Evolutionary conservation across 371 early-diverging fungal genomes (phyloP).

Genomic region (Rhizomucor miehei): DNA sequence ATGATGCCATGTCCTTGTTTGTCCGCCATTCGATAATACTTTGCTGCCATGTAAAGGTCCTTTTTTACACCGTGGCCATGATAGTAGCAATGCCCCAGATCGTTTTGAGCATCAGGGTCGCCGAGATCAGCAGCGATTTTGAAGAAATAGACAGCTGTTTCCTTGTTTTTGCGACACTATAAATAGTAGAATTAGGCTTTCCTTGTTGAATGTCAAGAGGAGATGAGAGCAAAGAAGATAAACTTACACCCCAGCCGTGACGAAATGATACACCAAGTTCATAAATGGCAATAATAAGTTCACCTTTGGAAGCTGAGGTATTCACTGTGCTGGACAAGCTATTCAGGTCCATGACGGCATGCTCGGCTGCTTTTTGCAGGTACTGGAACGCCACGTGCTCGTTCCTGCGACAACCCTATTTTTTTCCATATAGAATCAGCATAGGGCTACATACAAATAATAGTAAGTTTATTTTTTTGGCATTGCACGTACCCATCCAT

Average conservation of each 20-base stretch:
- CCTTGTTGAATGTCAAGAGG: too few species aligned
- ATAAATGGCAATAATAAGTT: conserved; percentile 77
- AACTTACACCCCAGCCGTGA: conserved; percentile 87
- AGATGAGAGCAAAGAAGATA: too few species aligned
- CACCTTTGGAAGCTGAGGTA: conserved; percentile 32
- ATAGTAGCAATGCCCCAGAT: conserved; percentile 73
- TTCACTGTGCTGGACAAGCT: conserved; percentile 23
- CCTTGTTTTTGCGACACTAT: conserved; percentile 62
- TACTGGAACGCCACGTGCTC: conserved; percentile 68
- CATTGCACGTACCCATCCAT: conserved; percentile 74
- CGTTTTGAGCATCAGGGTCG: conserved; percentile 83
- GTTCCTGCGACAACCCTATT: conserved; percentile 68
- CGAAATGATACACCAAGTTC: conserved; percentile 80
- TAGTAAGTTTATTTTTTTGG: too few species aligned
- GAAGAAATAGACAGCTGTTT: conserved; percentile 82
- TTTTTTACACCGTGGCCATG: conserved; percentile 80
- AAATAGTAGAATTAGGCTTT: background rate
- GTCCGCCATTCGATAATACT: conserved; percentile 82
- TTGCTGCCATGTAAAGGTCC: conserved; percentile 76
- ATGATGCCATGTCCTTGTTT: conserved; percentile 79
- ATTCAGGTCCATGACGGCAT: conserved; percentile 66
- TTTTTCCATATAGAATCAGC: background rate
- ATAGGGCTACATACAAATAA: background rate
- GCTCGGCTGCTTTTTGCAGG: conserved; percentile 78
- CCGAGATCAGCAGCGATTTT: conserved; percentile 85